phyloP scores from a whole-genome alignment of 2,329 filamentous ascomycete genomes.

The Diaporthe australafricana region DNA sequence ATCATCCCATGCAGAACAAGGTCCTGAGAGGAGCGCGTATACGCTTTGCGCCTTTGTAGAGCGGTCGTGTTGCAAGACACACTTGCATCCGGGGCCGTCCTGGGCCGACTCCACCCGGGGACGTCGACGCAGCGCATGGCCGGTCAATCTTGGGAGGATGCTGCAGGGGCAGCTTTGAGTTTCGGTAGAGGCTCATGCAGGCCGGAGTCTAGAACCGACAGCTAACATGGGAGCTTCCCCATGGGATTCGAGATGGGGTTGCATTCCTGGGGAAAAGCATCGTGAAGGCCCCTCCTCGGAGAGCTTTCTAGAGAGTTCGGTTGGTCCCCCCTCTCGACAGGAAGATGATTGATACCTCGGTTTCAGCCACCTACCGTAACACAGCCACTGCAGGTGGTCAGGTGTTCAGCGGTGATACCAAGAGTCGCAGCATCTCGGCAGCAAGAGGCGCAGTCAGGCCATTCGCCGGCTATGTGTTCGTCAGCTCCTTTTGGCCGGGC shows the following conservation, averaged over 20 bases:
- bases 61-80: neutral
- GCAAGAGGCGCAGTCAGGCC: slow-evolving; percentile 14
- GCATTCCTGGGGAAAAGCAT: slow-evolving; percentile 6
- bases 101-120: neutral
- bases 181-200: slow-evolving; percentile 4
- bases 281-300: neutral
- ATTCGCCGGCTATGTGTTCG: slow-evolving; percentile 1
- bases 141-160: neutral
- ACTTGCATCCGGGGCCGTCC: neutral
- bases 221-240: neutral
- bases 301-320: slow-evolving; percentile 16
- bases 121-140: neutral
- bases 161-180: slow-evolving; percentile 2
- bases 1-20: neutral
- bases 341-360: neutral
- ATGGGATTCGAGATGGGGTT: neutral
- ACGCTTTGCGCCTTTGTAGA: too few relatives aligned
- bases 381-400: neutral
- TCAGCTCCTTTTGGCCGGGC: slow-evolving; percentile 7
- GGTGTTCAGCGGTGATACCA: slow-evolving; percentile 4
- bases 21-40: too few relatives aligned
- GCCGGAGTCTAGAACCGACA: slow-evolving; percentile 18
- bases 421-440: neutral
- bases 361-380: slow-evolving; percentile 17
- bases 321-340: neutral